phyloP scores from a whole-genome alignment of 345 rosid genomes.

The Hibiscus trionum region DNA sequence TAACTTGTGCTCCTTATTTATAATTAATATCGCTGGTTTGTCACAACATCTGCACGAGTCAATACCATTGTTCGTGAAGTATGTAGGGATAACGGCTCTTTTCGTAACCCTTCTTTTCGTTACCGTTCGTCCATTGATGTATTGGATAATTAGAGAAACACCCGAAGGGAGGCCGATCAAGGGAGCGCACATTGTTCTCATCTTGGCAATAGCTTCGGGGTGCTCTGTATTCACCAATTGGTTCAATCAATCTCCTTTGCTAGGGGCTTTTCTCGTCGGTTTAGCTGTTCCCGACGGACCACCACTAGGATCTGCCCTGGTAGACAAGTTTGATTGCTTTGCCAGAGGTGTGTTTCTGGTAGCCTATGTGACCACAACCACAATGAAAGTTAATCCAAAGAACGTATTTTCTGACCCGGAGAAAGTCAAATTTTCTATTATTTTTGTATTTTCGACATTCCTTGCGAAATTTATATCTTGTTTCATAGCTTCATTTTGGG shows the following conservation, averaged over 20 bases:
- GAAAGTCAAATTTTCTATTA: neutral
- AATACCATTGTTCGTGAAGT: too few relatives aligned
- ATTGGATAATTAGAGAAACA: conserved; percentile 18
- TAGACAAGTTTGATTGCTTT: conserved; percentile 33
- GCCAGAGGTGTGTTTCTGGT: conserved; percentile 20
- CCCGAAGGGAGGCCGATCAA: conserved; percentile 31
- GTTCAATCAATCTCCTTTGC: conserved; percentile 20
- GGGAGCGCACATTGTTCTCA: conserved; percentile 9
- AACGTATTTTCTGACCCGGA: too few relatives aligned
- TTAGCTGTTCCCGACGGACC: conserved; percentile 43
- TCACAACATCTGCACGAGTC: too few relatives aligned
- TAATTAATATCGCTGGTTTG: too few relatives aligned
- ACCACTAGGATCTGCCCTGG: conserved; percentile 36
- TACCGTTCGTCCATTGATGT: conserved; percentile 27
- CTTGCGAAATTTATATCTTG: conserved; percentile 22
- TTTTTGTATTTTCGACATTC: conserved; percentile 8
- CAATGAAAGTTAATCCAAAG: too few relatives aligned
- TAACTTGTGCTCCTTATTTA: too few relatives aligned
- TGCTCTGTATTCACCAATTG: conserved; percentile 15
- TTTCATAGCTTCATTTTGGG: conserved; percentile 30
- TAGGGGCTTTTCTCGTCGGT: conserved; percentile 39
- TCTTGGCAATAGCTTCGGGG: conserved; percentile 22
- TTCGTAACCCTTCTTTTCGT: conserved; percentile 8
- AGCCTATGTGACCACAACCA: too few relatives aligned
- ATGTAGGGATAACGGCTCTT: neutral